These are phyloP conservation scores for Tuber borchii DNA, from an alignment of 495 filamentous ascomycete genomes.

Conservation along the genomic window DNA sequence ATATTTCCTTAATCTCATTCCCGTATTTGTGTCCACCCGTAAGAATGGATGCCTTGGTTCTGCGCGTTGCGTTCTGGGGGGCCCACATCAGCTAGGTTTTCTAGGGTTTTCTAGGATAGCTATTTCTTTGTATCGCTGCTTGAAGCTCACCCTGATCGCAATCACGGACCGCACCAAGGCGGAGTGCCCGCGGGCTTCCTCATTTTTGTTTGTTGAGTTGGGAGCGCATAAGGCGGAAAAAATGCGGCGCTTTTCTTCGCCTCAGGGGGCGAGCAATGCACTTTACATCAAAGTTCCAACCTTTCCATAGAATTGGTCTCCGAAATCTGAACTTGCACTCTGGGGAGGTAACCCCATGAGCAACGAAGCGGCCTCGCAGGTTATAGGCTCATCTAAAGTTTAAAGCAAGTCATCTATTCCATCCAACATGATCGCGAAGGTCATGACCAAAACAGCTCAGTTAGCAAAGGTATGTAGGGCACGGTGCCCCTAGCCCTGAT, in stretches of 20 bases:
- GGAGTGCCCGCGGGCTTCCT: not conserved
- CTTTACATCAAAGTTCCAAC: not conserved
- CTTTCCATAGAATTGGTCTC: not conserved
- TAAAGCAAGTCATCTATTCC: not conserved
- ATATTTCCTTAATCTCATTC: not conserved
- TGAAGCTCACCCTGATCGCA: no score
- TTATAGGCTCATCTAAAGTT: not conserved
- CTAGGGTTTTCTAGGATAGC: not conserved
- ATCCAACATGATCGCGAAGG: not conserved
- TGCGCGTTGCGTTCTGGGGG: not conserved
- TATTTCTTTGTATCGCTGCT: not conserved
- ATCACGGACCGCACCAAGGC: not conserved
- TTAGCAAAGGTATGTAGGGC: not conserved
- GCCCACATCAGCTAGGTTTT: not conserved
- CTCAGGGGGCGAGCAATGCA: not conserved
- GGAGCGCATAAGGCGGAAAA: not conserved
- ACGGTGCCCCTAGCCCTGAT: no score
- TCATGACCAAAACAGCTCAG: not conserved
- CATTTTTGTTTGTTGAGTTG: not conserved
- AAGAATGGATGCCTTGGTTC: not conserved
- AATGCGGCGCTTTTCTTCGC: not conserved
- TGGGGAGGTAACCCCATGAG: not conserved
- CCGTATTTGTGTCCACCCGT: not conserved
- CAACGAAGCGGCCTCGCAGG: not conserved
- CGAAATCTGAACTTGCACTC: not conserved